Conservation (phyloP, 164 flowering plant genomes). For the Kalanchoe fedtschenkoi region DNA sequence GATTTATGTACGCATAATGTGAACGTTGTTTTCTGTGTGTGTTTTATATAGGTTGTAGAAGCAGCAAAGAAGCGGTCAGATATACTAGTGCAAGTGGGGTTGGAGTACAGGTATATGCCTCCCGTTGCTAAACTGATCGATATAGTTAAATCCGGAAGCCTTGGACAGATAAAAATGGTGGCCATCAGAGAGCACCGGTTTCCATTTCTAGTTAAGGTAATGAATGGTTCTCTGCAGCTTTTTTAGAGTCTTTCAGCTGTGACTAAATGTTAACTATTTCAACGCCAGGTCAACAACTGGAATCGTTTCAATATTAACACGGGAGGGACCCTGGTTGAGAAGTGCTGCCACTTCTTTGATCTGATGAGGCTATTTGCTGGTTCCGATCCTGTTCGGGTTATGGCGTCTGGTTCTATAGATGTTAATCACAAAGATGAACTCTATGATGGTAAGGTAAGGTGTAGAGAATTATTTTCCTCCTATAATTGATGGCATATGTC, state of each 20-base stretch:
- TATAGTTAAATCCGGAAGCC: constrained; percentile 52
- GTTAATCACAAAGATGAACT: constrained; percentile 91
- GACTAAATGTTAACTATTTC: constrained; percentile 4
- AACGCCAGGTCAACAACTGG: constrained; percentile 77
- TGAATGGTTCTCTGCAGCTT: constrained; percentile 1
- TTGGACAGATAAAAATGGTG: constrained; percentile 85
- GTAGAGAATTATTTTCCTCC: neutral
- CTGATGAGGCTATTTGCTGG: constrained; percentile 83
- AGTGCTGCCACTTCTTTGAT: constrained; percentile 98
- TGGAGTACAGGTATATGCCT: constrained; percentile 98
- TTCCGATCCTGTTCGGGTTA: constrained; percentile 81
- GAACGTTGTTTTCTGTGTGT: too few species aligned
- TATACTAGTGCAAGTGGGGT: constrained; percentile 81
- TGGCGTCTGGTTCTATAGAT: constrained; percentile 97
- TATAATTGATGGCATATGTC: neutral
- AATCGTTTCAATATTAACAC: constrained; percentile 81
- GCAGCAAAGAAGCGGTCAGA: constrained; percentile 75
- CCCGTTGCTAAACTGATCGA: constrained; percentile 83
- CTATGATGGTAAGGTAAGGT: constrained; percentile 80
- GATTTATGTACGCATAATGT: neutral
- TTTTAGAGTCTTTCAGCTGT: neutral
- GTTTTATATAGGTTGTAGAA: constrained; percentile 43
- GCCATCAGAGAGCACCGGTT: constrained; percentile 88
- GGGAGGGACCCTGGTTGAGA: constrained; percentile 95
- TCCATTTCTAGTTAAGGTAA: constrained; percentile 89